phyloP scores from a whole-genome alignment of 225 moss, liverwort and hornwort species.

The Ulota crispa region DNA sequence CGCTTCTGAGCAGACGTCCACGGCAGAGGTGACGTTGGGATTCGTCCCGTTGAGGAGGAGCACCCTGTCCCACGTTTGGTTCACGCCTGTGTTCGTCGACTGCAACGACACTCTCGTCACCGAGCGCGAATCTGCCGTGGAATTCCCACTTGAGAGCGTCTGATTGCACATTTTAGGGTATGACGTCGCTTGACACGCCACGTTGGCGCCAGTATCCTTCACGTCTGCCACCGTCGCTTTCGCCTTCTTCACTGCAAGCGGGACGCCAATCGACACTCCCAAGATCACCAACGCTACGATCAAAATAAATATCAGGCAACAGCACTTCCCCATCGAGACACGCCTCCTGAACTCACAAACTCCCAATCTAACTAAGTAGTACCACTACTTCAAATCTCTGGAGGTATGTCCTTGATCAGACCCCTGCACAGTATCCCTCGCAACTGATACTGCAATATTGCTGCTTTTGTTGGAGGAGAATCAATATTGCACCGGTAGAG shows the following conservation, averaged over 20 bases:
- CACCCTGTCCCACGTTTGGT: constrained; percentile 21
- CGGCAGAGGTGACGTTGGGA: constrained; percentile 25
- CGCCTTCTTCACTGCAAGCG: constrained; percentile 44
- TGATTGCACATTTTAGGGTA: constrained; percentile 48
- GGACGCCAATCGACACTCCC: constrained; percentile 47
- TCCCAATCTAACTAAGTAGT: neutral
- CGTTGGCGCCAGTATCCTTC: neutral
- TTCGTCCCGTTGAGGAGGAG: constrained; percentile 23
- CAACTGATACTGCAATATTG: neutral
- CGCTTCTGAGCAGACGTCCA: constrained; percentile 30
- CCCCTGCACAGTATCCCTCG: neutral
- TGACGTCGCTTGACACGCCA: constrained; percentile 38
- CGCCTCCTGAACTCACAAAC: neutral
- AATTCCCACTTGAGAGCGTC: constrained; percentile 29
- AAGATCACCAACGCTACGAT: constrained; percentile 32
- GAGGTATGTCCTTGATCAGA: neutral
- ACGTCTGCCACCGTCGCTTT: neutral
- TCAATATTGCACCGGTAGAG: neutral
- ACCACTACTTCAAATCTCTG: neutral
- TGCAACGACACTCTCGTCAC: constrained; percentile 10
- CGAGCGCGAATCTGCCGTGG: constrained; percentile 12
- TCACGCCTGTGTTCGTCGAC: constrained; percentile 36
- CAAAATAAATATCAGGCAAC: constrained; percentile 40
- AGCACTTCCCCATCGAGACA: constrained; percentile 55
- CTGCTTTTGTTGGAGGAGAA: neutral